Base-by-base conservation (phyloP, 2,329 filamentous ascomycete genomes). In the Fusarium musae region DNA sequence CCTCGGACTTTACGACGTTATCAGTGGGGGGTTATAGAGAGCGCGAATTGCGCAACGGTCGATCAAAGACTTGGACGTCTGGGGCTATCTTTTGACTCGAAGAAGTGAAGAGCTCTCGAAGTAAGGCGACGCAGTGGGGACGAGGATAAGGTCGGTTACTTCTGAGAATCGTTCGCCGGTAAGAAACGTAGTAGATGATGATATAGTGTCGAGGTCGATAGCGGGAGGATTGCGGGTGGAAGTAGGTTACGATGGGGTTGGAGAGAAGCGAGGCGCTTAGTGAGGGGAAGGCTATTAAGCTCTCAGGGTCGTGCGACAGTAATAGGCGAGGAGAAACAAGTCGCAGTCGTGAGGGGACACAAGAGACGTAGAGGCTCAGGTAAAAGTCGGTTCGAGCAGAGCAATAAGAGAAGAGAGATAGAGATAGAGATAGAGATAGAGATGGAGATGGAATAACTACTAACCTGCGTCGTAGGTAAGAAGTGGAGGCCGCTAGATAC, bases 31-130 rank as follows among this genome's bases (percentile, higher is more conserved):
- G 52, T 54, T 54, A 56, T 44, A 69, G 62, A 70, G 60, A 73
- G 74, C 70, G 75, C 76, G 68, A 78, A 76, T 78, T 78, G 77
- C 77, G 77, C 77, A 66, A 74, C 50, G 59, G 66, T 70, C 50
- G 62, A 58, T 42, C 26, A 57, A 70, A 63, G 60, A 49, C 47
- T 56, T 40, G 47, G 42, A 60, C 63, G 66, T 62, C 60, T 50
- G 26, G 56, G 60, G 46, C 37, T 50, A 50, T 63, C 58, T 65
- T 65, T 53, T 52, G 53, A 65, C 64, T 59, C 49, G 46, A 49
- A 37, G 26, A 63, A 74, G 52, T 49, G 54, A 63, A 52, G 40
- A 69, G 59, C 63, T 60, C 34, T 39, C 52, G 42, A 59, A 44
- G 32, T 43, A 57, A 46, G 37, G 54, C 49, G 62, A 23, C 28